Base-by-base conservation (phyloP, 1,139 yeast genomes). In the Blastobotrys proliferans region DNA sequence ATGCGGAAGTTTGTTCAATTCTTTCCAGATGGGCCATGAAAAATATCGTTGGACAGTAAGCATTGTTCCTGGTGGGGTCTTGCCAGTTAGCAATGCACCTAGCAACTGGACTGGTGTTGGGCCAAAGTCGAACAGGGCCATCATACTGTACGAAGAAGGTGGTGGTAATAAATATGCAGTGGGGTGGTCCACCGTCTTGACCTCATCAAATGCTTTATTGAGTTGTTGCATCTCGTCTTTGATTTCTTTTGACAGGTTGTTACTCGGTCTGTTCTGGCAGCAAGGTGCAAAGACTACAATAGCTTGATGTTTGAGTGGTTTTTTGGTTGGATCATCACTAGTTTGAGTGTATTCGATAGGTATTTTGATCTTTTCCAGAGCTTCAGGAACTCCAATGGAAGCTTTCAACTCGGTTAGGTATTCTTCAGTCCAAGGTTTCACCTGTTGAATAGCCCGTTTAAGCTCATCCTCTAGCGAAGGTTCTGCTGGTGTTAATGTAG, bases 401-500 rank as follows among this genome's bases (percentile, higher is more conserved):
- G 63, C 38, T 17, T 53, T 56, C 11, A 64, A 51, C 43, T 62
- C 65, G 2, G 52, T 51, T 4, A 54, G 38, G 47, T 66, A 67
- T 14, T 58, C 59, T 8, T 47, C 42, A 2, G 62, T 57, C 65
- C 67, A 64, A 2, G 69, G 69, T 38, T 52, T 47, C 38, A 58
- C 54, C 26, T 51, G 53, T 24, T 44, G 41, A 30, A 46, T 64
- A 8, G 66, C 64, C 14, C 45, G 44, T 29, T 47, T 54, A 3
- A 64, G 40, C 2, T 54, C 57, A 5, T 43, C 50, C 27, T 64
- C 68, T 45, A 67, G 53, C 4, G 54, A 53, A 1, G 65, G 63
- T 28, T 60, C 64, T 13, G 61, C 48, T 1, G 72, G 72, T 1
- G 67, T 57, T 40, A 61, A 40, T 0, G 67, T 54, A 13, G 56